Percentiles rank a stretch among this genome's conserved stretches.
Evolutionary conservation across 2,329 filamentous ascomycete species (phyloP).

Genomic region (Scytalidium sp.): DNA sequence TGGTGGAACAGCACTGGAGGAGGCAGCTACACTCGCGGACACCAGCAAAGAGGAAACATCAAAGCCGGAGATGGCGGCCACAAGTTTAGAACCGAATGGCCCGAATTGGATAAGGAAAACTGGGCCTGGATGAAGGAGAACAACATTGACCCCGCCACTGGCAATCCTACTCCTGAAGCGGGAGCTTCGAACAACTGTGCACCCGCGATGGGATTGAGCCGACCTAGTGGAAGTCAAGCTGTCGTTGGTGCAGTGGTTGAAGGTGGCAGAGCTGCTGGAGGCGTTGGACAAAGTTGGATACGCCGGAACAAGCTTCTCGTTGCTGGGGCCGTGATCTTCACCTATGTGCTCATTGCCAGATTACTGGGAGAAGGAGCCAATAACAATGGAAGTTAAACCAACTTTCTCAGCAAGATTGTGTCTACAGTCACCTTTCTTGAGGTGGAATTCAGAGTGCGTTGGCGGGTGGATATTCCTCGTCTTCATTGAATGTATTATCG

Average conservation of each 20-base stretch:
- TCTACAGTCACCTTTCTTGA: not conserved
- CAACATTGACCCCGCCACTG: slow-evolving; percentile 74
- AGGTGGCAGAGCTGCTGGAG: slow-evolving; percentile 68
- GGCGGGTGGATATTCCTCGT: not conserved
- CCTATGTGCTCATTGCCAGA: slow-evolving; percentile 80
- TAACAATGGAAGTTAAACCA: not conserved
- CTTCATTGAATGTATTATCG: not conserved
- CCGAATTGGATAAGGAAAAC: slow-evolving; percentile 85
- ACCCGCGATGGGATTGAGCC: slow-evolving; percentile 60
- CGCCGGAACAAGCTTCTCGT: slow-evolving; percentile 76
- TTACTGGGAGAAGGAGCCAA: slow-evolving; percentile 46
- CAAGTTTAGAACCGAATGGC: slow-evolving; percentile 88
- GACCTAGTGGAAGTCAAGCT: slow-evolving; percentile 52
- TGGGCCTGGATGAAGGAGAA: slow-evolving; percentile 87
- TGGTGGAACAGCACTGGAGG: slow-evolving; percentile 99
- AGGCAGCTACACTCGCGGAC: slow-evolving; percentile 31
- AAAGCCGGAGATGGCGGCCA: slow-evolving; percentile 89
- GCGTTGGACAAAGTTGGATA: slow-evolving; percentile 81
- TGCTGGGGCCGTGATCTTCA: slow-evolving; percentile 66
- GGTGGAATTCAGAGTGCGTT: not conserved
- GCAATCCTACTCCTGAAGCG: slow-evolving; percentile 57
- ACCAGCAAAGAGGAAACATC: slow-evolving; percentile 68
- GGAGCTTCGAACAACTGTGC: slow-evolving; percentile 49
- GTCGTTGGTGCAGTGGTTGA: slow-evolving; percentile 68
- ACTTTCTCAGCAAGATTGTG: not conserved